A percentile compares a stretch with the other conserved stretches of the same genome.
phyloP scores from a whole-genome alignment of 257 asterid genomes.

The Solanum pennellii region DNA sequence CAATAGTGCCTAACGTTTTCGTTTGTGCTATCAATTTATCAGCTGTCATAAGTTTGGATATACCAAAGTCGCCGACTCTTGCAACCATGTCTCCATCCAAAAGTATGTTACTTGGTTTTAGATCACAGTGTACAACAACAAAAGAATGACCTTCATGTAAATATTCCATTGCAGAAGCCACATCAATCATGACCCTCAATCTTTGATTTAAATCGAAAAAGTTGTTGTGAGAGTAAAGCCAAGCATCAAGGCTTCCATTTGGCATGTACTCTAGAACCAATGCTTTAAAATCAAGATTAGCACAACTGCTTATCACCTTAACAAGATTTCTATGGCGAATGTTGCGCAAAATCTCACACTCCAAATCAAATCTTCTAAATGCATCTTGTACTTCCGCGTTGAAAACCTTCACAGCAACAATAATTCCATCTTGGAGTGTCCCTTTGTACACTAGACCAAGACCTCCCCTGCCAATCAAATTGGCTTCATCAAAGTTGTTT shows the following conservation, averaged over 20 bases:
- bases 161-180: constrained; percentile 1
- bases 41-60: neutral
- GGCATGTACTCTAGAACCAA: neutral
- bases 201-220: neutral
- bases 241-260: neutral
- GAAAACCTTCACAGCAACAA: neutral
- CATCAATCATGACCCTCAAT: neutral
- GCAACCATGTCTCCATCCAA: neutral
- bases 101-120: neutral
- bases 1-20: neutral
- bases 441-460: neutral
- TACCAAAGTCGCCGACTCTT: neutral
- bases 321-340: constrained; percentile 8
- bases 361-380: neutral
- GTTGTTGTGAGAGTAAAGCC: constrained; percentile 1
- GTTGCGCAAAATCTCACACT: constrained; percentile 1
- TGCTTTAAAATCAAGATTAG: neutral
- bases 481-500: neutral
- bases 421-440: neutral
- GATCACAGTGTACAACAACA: constrained; percentile 2
- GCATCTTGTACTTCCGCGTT: neutral
- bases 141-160: neutral
- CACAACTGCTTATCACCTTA: neutral
- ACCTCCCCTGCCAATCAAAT: constrained; percentile 4
- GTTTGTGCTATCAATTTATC: neutral